phyloP scores from a whole-genome alignment of 2,329 filamentous ascomycete species.

The Ceratocystis cubensis region DNA sequence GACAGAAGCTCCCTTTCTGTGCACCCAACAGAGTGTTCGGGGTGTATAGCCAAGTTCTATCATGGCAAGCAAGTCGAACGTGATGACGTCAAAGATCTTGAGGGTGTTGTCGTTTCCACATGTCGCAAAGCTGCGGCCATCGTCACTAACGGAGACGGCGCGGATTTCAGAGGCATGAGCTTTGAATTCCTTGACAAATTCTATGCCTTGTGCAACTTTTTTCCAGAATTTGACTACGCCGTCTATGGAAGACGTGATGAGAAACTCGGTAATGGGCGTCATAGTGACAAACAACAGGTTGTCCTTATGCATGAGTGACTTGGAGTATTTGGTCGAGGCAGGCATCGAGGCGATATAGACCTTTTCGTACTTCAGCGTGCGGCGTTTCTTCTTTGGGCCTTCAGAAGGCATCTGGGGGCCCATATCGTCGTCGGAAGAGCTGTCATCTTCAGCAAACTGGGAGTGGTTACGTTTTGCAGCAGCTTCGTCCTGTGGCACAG shows the following conservation, averaged over 20 bases:
- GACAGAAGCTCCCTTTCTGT: conserved; percentile 73
- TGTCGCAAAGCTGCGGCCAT: conserved; percentile 88
- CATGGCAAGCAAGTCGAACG: conserved; percentile 78
- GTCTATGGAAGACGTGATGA: conserved; percentile 86
- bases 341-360: conserved; percentile 87
- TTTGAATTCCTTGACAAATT: conserved; percentile 97
- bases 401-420: conserved; percentile 79
- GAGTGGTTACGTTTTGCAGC: conserved; percentile 40
- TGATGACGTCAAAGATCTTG: conserved; percentile 72
- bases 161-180: conserved; percentile 78
- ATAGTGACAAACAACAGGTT: conserved; percentile 78
- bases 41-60: conserved; percentile 64
- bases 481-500: conserved; percentile 10
- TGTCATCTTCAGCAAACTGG: conserved; percentile 37
- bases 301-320: conserved; percentile 97
- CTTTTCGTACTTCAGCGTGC: conserved; percentile 86
- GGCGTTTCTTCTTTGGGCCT: conserved; percentile 75
- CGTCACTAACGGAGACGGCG: conserved; percentile 71
- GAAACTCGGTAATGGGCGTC: conserved; percentile 83
- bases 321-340: conserved; percentile 69
- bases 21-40: conserved; percentile 81
- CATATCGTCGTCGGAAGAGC: conserved; percentile 82
- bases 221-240: conserved; percentile 99
- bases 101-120: conserved; percentile 65
- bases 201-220: conserved; percentile 76